Evolutionary conservation across 805 yeast genomes (phyloP).

Genomic region (Ogataea ganodermae): DNA sequence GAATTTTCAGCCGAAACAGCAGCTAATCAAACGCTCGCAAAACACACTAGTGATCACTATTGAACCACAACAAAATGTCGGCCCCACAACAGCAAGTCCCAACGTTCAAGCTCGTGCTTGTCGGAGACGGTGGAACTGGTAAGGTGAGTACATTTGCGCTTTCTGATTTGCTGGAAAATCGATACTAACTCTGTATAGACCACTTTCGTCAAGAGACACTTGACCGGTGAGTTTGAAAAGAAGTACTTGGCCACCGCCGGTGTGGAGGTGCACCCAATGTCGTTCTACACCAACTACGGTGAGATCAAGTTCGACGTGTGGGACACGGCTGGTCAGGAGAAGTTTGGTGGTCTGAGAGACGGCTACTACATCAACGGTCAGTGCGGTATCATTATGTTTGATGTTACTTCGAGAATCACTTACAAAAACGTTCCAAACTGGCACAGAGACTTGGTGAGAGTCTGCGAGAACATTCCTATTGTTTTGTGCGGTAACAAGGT

Average conservation of each 20-base stretch:
- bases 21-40: constrained; percentile 6
- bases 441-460: constrained; percentile 99
- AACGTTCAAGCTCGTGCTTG: constrained; percentile 95
- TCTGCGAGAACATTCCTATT: constrained; percentile 99
- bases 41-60: neutral
- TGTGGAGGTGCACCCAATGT: constrained; percentile 98
- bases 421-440: constrained; percentile 99
- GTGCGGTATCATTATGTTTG: constrained; percentile 99
- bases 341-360: constrained; percentile 99
- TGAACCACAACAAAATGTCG: constrained; percentile 52
- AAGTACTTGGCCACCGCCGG: constrained; percentile 98
- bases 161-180: neutral
- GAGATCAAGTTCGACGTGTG: constrained; percentile 98
- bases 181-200: constrained; percentile 48
- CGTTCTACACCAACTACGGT: constrained; percentile 97
- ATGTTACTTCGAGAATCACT: constrained; percentile 98
- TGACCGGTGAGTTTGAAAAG: constrained; percentile 99
- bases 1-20: neutral
- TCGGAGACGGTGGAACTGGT: constrained; percentile 99
- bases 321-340: constrained; percentile 99
- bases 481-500: constrained; percentile 99
- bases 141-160: constrained; percentile 51
- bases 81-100: constrained; percentile 70
- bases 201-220: constrained; percentile 99
- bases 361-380: constrained; percentile 99